Base-by-base conservation (phyloP, 23 red algal genomes). In the Gracilaria domingensis region DNA sequence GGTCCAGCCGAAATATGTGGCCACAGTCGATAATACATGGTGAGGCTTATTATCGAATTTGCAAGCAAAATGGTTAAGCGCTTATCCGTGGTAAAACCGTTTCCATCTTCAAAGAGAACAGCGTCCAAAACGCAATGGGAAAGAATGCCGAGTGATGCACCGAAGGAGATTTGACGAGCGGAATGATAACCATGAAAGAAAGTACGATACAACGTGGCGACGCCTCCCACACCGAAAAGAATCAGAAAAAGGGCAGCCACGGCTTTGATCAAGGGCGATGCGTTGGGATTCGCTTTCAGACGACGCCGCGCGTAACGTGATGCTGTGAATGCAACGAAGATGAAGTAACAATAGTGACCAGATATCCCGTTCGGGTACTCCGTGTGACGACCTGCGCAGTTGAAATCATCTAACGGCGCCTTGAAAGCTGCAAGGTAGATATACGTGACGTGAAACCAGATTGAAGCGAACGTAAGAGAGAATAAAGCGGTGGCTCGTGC, bases 161-260 rank as follows among this genome's bases (percentile, higher is more conserved):
- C 95, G 24, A 91, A 86, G 8, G 88, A 51, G 3, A 97, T 88
- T 55, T 97, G 95, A 40, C 95, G 70, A 32, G 81, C 74, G 12
- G 95, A 97, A 80, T 97, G 95, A 60, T 97, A 97, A 2, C 95
- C 95, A 45, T 97, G 95, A 25, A 90, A 88, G 77, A 85, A 97
- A 25, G 95, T 97, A 58, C 95, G 81, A 74, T 93, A 93, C 26
- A 97, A 78, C 47, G 95, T 97, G 4, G 88, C 82, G 53, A 71
- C 42, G 11, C 80, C 87, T 30, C 80, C 78, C 18, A 96, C 39
- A 35, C 82, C 56, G 53, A 83, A 93, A 24, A 93, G 25, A 9
- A 33, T 54, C 76, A 85, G 40, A 12, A 93, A 51, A 32, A 79
- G 14, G 0, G 91, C 70, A 37, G 69, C 32, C n/a, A 66, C 30